A percentile compares a stretch with the other conserved stretches of the same genome.
Conservation (phyloP, 441 rosid species). For the Raphanus hybrid region DNA sequence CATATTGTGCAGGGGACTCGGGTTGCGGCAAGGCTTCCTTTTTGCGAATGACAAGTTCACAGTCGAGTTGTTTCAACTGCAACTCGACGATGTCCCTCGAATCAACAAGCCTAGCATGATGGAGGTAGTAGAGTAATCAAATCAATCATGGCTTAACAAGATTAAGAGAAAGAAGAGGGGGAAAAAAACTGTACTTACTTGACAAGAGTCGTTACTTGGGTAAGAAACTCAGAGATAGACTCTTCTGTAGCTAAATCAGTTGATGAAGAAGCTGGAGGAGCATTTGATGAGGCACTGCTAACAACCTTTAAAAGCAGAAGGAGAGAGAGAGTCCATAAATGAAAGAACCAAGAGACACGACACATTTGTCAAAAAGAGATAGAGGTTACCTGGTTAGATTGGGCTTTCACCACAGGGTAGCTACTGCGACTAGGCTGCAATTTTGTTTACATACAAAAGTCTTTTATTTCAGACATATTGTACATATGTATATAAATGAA, state of each 20-base stretch:
- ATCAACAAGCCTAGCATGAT: constrained; percentile 75
- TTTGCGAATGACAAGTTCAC: constrained; percentile 80
- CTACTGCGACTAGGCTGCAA: constrained; percentile 48
- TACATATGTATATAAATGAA: not conserved
- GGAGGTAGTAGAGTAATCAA: constrained; percentile 12
- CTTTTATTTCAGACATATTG: not conserved
- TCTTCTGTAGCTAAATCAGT: constrained; percentile 62
- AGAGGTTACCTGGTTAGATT: constrained; percentile 68
- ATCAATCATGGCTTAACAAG: constrained; percentile 1
- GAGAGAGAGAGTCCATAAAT: constrained; percentile 62
- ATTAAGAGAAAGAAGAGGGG: not conserved
- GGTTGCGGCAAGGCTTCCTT: constrained; percentile 82
- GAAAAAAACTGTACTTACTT: constrained; percentile 54
- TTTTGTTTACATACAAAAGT: constrained; percentile 36
- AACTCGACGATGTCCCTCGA: constrained; percentile 88
- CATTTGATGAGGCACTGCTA: constrained; percentile 60
- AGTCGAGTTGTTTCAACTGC: constrained; percentile 83
- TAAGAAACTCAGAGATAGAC: constrained; percentile 73
- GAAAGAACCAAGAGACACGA: constrained; percentile 9
- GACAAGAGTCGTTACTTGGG: constrained; percentile 81
- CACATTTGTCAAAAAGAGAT: constrained; percentile 45
- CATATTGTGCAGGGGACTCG: constrained; percentile 53
- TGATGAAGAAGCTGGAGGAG: constrained; percentile 52
- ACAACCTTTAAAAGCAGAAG: constrained; percentile 65
- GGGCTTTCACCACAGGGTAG: constrained; percentile 61